Conservation (phyloP, 139 green algal genomes). For the Coelastrella sp. region DNA sequence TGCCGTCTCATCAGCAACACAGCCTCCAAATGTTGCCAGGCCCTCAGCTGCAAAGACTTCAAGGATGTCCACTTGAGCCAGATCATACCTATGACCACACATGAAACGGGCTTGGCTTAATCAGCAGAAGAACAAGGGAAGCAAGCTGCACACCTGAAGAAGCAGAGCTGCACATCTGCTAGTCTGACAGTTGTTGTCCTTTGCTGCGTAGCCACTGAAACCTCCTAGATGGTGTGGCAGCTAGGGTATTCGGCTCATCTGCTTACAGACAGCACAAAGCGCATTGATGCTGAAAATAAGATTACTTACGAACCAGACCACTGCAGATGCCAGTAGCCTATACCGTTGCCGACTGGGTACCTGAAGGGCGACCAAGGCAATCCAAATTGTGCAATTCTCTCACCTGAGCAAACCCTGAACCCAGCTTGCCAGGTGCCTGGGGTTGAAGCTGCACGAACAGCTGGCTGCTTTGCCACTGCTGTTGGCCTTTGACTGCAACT, state of each 20-base stretch:
- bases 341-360: too few species aligned
- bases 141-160: not conserved
- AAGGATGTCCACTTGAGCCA: slow-evolving; percentile 7
- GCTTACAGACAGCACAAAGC: too few species aligned
- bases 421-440: slow-evolving; percentile 73
- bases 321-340: too few species aligned
- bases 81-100: slow-evolving; percentile 33
- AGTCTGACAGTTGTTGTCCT: not conserved
- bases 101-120: not conserved
- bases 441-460: slow-evolving; percentile 78
- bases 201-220: not conserved
- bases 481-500: slow-evolving; percentile 26
- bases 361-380: too few species aligned
- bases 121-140: not conserved
- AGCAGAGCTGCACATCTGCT: too few species aligned
- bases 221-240: not conserved
- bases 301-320: too few species aligned
- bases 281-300: too few species aligned
- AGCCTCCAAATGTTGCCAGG: slow-evolving; percentile 70
- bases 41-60: slow-evolving; percentile 72
- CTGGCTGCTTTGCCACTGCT: slow-evolving; percentile 18
- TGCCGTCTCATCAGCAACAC: slow-evolving; percentile 52
- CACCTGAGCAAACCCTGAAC: slow-evolving; percentile 55
- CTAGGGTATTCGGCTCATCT: too few species aligned
- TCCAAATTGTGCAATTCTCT: not conserved